A percentile compares a stretch with the other conserved stretches of the same genome.
phyloP scores from a whole-genome alignment of 1,284 basidiomycete species.

The Wallemia ichthyophaga region DNA sequence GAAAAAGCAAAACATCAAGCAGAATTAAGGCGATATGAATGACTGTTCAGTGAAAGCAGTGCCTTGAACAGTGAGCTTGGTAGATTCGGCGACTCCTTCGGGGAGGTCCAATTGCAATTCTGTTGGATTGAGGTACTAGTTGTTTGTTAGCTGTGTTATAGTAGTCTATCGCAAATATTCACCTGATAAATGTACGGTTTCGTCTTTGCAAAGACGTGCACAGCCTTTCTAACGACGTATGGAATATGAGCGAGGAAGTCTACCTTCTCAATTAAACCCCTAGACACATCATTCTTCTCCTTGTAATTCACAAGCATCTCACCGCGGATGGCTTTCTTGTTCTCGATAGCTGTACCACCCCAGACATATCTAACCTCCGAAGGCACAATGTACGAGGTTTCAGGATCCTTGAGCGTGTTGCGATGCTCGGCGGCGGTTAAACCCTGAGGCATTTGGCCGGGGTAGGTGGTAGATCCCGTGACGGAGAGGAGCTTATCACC shows the following conservation, averaged over 20 bases:
- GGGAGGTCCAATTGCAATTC: background rate
- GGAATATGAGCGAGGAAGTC: slow-evolving; percentile 91
- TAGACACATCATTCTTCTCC: slow-evolving; percentile 39
- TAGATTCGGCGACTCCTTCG: background rate
- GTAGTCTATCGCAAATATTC: slow-evolving; percentile 13
- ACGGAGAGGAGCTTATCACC: slow-evolving; percentile 8
- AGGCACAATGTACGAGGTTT: background rate
- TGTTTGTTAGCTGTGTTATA: background rate
- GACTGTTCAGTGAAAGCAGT: background rate
- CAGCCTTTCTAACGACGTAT: slow-evolving; percentile 55
- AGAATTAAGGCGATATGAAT: background rate
- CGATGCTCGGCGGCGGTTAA: background rate
- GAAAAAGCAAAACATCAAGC: too few species aligned
- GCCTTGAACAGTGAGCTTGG: background rate
- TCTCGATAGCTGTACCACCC: slow-evolving; percentile 22
- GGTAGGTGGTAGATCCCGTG: background rate
- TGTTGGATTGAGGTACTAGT: background rate
- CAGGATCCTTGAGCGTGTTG: background rate
- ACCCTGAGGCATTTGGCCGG: background rate
- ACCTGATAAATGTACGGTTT: slow-evolving; percentile 85
- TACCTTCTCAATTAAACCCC: slow-evolving; percentile 23
- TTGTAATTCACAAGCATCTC: slow-evolving; percentile 26
- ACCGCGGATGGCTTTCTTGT: slow-evolving; percentile 29
- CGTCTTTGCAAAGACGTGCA: slow-evolving; percentile 66
- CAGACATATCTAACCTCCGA: slow-evolving; percentile 6